Percentiles rank a stretch among this genome's conserved stretches.
phyloP scores from a whole-genome alignment of 2,329 filamentous ascomycete species.

The Boeremia lycopersici region DNA sequence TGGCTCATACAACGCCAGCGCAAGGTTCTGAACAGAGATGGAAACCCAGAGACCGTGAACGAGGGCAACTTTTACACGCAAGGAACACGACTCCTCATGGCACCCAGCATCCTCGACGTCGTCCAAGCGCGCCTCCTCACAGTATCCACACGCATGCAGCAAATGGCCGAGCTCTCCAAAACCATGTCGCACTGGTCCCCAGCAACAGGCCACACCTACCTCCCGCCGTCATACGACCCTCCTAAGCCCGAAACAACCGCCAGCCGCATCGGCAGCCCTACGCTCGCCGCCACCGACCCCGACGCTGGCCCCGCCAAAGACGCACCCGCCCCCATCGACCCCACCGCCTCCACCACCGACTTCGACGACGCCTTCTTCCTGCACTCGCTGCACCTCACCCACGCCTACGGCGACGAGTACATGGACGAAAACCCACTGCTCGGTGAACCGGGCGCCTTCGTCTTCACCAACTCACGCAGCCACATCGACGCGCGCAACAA shows the following conservation, averaged over 20 bases:
- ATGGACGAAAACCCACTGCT: constrained; percentile 68
- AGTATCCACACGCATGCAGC: constrained; percentile 61
- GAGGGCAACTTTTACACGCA: constrained; percentile 66
- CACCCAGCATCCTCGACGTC: constrained; percentile 65
- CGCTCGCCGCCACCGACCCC: constrained; percentile 32
- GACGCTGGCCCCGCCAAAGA: constrained; percentile 28
- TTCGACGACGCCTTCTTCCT: constrained; percentile 45
- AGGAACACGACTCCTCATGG: constrained; percentile 66
- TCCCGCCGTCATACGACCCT: constrained; percentile 55
- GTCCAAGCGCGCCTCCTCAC: constrained; percentile 62
- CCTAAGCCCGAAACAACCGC: constrained; percentile 34
- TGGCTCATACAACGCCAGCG: constrained; percentile 67
- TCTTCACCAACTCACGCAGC: constrained; percentile 56
- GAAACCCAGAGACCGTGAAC: constrained; percentile 57
- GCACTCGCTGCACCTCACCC: constrained; percentile 58
- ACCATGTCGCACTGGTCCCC: constrained; percentile 63
- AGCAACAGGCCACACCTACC: constrained; percentile 65
- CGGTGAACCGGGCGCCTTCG: constrained; percentile 68
- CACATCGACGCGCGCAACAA: constrained; percentile 50
- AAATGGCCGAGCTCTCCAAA: constrained; percentile 60
- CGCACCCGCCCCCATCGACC: constrained; percentile 16
- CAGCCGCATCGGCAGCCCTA: constrained; percentile 41
- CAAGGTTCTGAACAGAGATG: constrained; percentile 45
- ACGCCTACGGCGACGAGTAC: constrained; percentile 64
- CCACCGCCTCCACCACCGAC: constrained; percentile 25